Conservation (phyloP, 2,329 filamentous ascomycete genomes). For the Escovopsis sp. region DNA sequence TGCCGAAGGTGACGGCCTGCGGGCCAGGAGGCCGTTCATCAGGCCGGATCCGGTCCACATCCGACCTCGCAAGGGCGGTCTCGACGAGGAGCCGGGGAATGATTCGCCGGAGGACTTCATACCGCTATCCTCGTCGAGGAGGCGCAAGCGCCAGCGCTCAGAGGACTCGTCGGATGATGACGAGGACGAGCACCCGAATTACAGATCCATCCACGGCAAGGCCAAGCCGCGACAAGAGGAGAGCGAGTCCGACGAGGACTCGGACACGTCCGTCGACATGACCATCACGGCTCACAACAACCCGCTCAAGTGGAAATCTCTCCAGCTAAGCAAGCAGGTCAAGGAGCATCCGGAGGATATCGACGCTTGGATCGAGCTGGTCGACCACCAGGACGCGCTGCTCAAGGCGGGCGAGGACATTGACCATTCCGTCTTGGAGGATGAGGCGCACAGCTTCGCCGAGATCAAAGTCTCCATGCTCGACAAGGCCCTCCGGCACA, state of each 20-base stretch:
- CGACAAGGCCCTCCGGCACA: conserved; percentile 55
- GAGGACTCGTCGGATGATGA: conserved; percentile 32
- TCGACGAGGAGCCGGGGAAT: conserved; percentile 10
- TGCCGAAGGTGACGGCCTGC: conserved; percentile 32
- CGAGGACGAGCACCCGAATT: conserved; percentile 37
- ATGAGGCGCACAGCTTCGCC: conserved; percentile 54
- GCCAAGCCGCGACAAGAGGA: conserved; percentile 33
- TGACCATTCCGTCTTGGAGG: conserved; percentile 33
- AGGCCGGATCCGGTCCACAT: conserved; percentile 27
- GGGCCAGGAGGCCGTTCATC: conserved; percentile 25
- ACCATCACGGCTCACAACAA: conserved; percentile 22
- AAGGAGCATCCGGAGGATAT: conserved; percentile 53
- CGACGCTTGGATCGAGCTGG: conserved; percentile 62
- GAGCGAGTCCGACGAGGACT: conserved; percentile 35
- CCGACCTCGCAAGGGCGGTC: conserved; percentile 14
- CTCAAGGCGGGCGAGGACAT: conserved; percentile 34
- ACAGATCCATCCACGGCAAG: conserved; percentile 51
- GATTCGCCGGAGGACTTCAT: conserved; percentile 31
- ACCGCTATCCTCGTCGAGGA: conserved; percentile 20
- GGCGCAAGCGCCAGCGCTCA: conserved; percentile 18
- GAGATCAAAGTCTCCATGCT: conserved; percentile 72
- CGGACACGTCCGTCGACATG: conserved; percentile 26
- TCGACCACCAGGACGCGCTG: conserved; percentile 60
- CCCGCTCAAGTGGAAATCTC: conserved; percentile 37
- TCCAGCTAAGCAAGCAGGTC: conserved; percentile 48